These are phyloP conservation scores for Brassica nigra DNA, from an alignment of 345 rosid species.

Conservation along the genomic window DNA sequence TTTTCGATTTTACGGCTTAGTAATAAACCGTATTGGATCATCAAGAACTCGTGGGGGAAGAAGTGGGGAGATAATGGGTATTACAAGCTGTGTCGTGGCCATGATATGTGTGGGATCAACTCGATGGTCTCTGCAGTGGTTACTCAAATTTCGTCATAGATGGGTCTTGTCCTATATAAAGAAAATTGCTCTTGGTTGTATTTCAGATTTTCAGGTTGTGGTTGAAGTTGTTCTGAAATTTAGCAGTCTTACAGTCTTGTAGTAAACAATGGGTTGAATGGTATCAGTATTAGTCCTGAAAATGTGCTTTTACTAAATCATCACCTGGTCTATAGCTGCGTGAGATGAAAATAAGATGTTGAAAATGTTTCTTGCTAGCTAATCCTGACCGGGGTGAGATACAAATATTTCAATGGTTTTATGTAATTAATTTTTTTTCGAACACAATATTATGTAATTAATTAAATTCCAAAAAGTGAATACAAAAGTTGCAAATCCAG, in stretches of 20 bases:
- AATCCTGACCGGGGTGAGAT: too few species aligned
- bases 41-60: constrained; percentile 92
- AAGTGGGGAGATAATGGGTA: constrained; percentile 85
- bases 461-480: not conserved
- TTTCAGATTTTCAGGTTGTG: not conserved
- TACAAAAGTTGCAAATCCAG: not conserved
- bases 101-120: constrained; percentile 74
- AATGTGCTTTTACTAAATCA: not conserved
- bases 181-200: not conserved
- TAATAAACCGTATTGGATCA: constrained; percentile 75
- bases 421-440: too few species aligned
- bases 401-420: not conserved
- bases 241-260: not conserved
- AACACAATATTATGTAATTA: too few species aligned
- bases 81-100: constrained; percentile 76
- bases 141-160: constrained; percentile 42
- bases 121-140: constrained; percentile 87
- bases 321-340: not conserved
- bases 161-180: constrained; percentile 10
- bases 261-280: not conserved
- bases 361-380: not conserved
- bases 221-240: not conserved
- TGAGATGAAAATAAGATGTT: not conserved
- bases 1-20: constrained; percentile 73
- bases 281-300: not conserved